These are phyloP conservation scores for Leucosporidium creatinivorum DNA, from an alignment of 768 basidiomycete genomes.

Conservation along the genomic window DNA sequence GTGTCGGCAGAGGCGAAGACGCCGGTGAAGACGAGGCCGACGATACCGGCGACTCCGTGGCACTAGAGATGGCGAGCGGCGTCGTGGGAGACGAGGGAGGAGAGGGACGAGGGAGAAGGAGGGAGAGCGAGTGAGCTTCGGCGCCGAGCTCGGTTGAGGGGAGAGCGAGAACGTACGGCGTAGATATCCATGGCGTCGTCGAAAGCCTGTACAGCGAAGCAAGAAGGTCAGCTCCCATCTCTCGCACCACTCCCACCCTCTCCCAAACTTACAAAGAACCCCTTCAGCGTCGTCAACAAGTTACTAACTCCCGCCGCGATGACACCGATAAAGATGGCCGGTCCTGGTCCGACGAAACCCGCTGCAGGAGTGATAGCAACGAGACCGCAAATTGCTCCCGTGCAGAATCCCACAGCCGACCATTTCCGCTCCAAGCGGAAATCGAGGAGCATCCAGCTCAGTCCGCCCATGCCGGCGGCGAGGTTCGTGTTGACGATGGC, in stretches of 20 bases:
- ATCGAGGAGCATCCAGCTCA: slow-evolving; percentile 88
- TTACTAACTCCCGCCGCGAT: slow-evolving; percentile 79
- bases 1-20: slow-evolving; percentile 73
- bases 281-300: slow-evolving; percentile 93
- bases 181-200: slow-evolving; percentile 55
- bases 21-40: slow-evolving; percentile 60
- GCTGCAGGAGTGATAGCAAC: slow-evolving; percentile 65
- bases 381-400: slow-evolving; percentile 82
- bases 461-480: slow-evolving; percentile 75
- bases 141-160: not conserved
- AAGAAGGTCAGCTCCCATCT: slow-evolving; percentile 54
- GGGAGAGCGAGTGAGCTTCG: not conserved
- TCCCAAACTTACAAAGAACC: slow-evolving; percentile 42
- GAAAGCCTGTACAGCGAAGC: slow-evolving; percentile 14
- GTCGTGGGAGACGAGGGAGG: no score
- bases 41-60: slow-evolving; percentile 44
- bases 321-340: slow-evolving; percentile 77
- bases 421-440: slow-evolving; percentile 88
- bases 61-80: not conserved
- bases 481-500: slow-evolving; percentile 92
- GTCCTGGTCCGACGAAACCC: slow-evolving; percentile 51
- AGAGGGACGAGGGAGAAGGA: not conserved
- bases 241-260: slow-evolving; percentile 16
- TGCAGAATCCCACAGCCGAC: slow-evolving; percentile 90
- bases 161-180: slow-evolving; percentile 42